Base-by-base conservation (phyloP, 345 rosid species). In the Combretum micranthum region DNA sequence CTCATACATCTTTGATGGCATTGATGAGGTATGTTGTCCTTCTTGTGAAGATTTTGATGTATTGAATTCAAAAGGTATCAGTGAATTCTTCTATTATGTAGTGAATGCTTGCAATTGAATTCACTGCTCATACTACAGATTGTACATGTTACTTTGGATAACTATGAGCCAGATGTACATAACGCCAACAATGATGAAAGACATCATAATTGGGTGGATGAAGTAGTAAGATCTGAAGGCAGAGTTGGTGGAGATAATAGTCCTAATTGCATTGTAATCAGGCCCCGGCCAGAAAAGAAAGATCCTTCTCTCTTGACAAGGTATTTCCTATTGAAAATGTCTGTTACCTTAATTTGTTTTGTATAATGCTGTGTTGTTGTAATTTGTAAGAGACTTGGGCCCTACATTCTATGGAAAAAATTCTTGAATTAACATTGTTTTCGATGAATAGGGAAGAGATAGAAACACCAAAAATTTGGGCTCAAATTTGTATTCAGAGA, bases 181-280 rank as follows among this genome's bases (percentile, higher is more conserved):
- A 64, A 56, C 46, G 85, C 77, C 72, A 67, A 69, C 21, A 68
- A 74, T 52, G 78, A 72, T 57, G 83, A 73, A 63, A 79, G 94
- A 64, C 90, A 79, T 59, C 87, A 75, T 71, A 85, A 87, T 72
- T 93, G 99, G 99, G 89, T 93, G 18, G 86, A 89, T 64, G 99
- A 88, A 81, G 98, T 93, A 44, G 86, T 93, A 60, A 80, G 96
- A 78, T 77, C 84, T 60, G 97, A 93, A 75, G 91, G 92, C 19
- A 77, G 96, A 79, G 83, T 77, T 69, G 72, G 59, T 13, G 71
- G 59, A 66, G 86, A 85, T 69, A 43, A 55, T 68, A 74, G 81
- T 54, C 83, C 91, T 67, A 67, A 72, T 73, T 64, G 71, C 72
- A 56, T 77, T 80, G 59, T 75, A 67, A 62, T 70, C 55, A 75